Evolutionary conservation across 805 yeast genomes (phyloP), one percentile per base, ranked within the genome.

Genomic region (Starmerella bombi): DNA sequence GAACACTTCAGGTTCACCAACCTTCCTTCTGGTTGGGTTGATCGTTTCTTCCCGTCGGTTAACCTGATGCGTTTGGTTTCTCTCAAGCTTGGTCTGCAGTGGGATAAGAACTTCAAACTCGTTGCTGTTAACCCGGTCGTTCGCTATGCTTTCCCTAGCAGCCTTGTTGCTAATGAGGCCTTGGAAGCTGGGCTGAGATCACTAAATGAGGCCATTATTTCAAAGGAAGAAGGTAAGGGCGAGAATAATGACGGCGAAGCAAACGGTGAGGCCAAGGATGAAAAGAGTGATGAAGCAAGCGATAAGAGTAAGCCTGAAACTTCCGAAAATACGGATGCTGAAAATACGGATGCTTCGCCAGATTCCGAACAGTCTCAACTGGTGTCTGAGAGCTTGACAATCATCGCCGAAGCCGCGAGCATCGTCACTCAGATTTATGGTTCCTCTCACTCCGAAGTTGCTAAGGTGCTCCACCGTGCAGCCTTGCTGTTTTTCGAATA

Each of bases 391-490:
- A 93, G 86, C 9, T 56, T 77, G 43, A 67, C 71, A 25, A 67
- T 81, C 39, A 62, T 86, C 50, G 61, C 68, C 23, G 94, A 88
- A 58, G 68, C 91, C 22, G 63, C 82, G 27, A 62, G 78, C 7
- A 67, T 84, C 40, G 74, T 74, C 48, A 94, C 85, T 58, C 94
- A 84, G 56, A 74, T 83, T 23, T 81, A 81, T 52, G 95, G 97
- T 23, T 58, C 69, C 21, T 70, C 88, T 23, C 91, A 86, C 54
- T 71, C 79, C 7, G 84, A 78, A 50, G 80, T 86, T 22, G 84
- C 88, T 12, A 71, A 71, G 38, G 75, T 76, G 27, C 79, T 78
- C 54, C 63, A 75, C 32, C 64, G 72, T 8, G 64, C 84, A 35
- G 79, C 93, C 12, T 75, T 76, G 46, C 59, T 75, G 16, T 81